Evolutionary conservation across 768 basidiomycete genomes (phyloP).

Genomic region (Pleurotus cornucopiae): DNA sequence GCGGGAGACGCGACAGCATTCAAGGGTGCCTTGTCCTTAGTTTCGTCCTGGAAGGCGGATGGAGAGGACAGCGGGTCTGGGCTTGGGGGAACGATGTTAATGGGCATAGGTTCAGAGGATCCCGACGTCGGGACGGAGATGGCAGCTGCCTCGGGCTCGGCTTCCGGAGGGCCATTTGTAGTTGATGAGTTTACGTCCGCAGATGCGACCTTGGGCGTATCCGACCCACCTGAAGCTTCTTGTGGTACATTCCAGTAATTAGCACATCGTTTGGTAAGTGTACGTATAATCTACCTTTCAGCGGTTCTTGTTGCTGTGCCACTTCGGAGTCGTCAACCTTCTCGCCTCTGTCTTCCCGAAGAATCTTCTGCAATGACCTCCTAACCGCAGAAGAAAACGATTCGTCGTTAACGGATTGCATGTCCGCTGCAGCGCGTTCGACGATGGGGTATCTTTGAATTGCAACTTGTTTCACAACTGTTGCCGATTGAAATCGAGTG

Average conservation of each 20-base stretch:
- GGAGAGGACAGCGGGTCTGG: background rate
- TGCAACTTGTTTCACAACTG: background rate
- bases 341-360: slow-evolving; percentile 33
- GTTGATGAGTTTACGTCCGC: background rate
- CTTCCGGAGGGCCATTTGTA: background rate
- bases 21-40: no score
- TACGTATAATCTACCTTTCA: background rate
- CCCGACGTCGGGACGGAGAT: background rate
- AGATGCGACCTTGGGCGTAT: background rate
- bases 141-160: background rate
- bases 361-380: slow-evolving; percentile 38
- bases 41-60: no score
- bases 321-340: background rate
- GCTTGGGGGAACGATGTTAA: background rate
- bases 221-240: background rate
- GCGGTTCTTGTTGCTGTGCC: background rate
- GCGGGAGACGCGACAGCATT: no score
- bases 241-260: no score
- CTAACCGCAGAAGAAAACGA: slow-evolving; percentile 40
- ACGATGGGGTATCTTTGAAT: slow-evolving; percentile 57
- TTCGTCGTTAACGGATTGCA: slow-evolving; percentile 43
- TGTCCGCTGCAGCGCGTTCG: slow-evolving; percentile 55
- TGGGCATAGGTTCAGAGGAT: background rate
- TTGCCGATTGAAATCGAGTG: background rate
- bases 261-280: background rate